phyloP scores from a whole-genome alignment of 2,329 filamentous ascomycete species.

The Cladosporium sp. region DNA sequence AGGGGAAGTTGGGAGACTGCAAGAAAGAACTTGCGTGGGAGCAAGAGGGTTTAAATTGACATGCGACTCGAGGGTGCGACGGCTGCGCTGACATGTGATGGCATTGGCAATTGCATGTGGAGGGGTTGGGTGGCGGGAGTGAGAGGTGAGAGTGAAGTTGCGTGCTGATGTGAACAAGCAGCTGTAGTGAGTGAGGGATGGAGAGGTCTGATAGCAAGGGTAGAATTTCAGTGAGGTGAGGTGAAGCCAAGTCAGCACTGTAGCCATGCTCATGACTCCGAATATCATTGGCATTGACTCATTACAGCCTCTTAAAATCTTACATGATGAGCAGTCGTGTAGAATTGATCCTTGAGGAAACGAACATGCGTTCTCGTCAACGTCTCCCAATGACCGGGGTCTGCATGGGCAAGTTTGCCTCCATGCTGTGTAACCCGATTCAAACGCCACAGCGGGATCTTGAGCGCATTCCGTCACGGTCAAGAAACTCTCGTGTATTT shows the following conservation, averaged over 20 bases:
- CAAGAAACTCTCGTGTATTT: background rate
- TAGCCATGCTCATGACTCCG: background rate
- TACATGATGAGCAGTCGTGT: background rate
- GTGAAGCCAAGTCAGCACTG: background rate
- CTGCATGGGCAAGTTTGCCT: slow-evolving; percentile 5
- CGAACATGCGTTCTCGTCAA: background rate
- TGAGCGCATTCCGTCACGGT: background rate
- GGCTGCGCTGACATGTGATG: background rate
- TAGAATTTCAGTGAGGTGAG: slow-evolving; percentile 11
- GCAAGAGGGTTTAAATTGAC: background rate
- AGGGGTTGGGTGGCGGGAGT: slow-evolving; percentile 4
- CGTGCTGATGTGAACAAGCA: slow-evolving; percentile 10
- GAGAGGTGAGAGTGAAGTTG: background rate
- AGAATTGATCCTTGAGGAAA: background rate
- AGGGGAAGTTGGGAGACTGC: background rate
- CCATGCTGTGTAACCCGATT: background rate
- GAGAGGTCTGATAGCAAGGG: slow-evolving; percentile 14
- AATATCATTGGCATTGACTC: background rate
- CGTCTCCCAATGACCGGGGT: background rate
- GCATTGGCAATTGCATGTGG: background rate
- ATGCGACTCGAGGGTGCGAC: background rate
- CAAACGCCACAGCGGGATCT: background rate
- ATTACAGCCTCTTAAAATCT: background rate
- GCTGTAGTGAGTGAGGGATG: background rate
- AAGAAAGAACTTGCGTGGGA: background rate